Base-by-base conservation (phyloP, 2,329 filamentous ascomycete genomes). In the Pseudogymnoascus sp. region DNA sequence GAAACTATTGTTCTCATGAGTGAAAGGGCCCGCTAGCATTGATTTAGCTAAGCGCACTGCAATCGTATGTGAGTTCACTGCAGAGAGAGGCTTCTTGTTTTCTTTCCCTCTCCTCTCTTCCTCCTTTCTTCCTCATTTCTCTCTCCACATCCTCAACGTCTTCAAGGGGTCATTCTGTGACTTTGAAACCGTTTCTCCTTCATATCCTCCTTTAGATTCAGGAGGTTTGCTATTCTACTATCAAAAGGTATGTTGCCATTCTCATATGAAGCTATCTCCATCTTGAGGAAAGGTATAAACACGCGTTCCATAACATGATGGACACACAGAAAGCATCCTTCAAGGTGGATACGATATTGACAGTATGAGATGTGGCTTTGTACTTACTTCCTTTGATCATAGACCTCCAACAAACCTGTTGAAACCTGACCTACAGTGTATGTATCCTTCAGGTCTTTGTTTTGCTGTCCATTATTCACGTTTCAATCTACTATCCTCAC, bases 381-480 rank as follows among this genome's bases (percentile, higher is more conserved):
- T 53, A 53, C 46, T 53, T 53, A 53, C 46, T 53, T 53, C 12
- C 46, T 53, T 53, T 53, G 46, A 3, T 53, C 46, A 53, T 31
- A 53, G 46, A 9, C 14, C 25, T 31, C 4, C 46, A 53, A 53
- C 25, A 53, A 53, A 31, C 14, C 46, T 53, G 46, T 53, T 9
- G 16, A 31, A 16, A 6, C 46, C 23, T 28, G 25, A 53, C 46
- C 31, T 53, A 53, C 46, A n/a, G 46, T 53, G 46, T 53, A 31
- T 53, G 25, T 31, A 31, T 53, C 23, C 46, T 31, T 53, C 25
- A 9, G 25, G 6, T 53, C n/a, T 53, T 12, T 53, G n/a, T 7
- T 3, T 6, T 46, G 3, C n/a, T 49, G 21, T 12, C 14, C 12
- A 6, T 25, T 49, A 4, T 25, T 49, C 43, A 49, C 3, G 6